Conservation (phyloP, 805 yeast genomes). For the Nakazawaea wickerhamii region DNA sequence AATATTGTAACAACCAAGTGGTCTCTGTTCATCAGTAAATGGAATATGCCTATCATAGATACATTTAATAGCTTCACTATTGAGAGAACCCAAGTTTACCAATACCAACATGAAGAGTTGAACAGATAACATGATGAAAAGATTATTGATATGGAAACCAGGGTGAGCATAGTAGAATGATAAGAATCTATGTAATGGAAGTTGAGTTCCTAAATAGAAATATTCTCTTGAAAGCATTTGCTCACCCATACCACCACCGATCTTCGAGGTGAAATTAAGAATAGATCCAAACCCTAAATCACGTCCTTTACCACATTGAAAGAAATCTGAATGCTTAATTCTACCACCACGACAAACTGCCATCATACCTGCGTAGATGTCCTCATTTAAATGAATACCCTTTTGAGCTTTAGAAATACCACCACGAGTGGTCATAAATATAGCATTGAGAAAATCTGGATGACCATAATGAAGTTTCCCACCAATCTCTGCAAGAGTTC, state of each 20-base stretch:
- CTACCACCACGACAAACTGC: conserved; percentile 88
- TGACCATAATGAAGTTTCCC: conserved; percentile 95
- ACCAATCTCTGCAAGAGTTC: conserved; percentile 90
- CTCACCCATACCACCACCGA: conserved; percentile 99
- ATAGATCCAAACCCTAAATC: conserved; percentile 93
- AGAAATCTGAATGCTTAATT: conserved; percentile 92
- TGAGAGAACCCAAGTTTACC: conserved; percentile 74
- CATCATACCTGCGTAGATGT: conserved; percentile 92
- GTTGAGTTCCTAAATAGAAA: conserved; percentile 81
- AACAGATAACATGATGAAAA: conserved; percentile 82
- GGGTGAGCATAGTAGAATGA: conserved; percentile 97
- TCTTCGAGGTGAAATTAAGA: conserved; percentile 88
- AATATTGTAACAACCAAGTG: conserved; percentile 81
- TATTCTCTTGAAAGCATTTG: conserved; percentile 90
- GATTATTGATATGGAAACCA: conserved; percentile 89
- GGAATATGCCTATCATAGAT: conserved; percentile 60
- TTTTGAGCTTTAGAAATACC: conserved; percentile 94
- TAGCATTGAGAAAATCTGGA: conserved; percentile 89
- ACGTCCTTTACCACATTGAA: conserved; percentile 95
- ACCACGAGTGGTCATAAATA: conserved; percentile 92
- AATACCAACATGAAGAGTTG: conserved; percentile 79
- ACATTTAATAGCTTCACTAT: conserved; percentile 68
- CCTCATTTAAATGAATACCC: conserved; percentile 90
- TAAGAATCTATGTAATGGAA: conserved; percentile 84
- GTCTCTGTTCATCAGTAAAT: conserved; percentile 65